Evolutionary conservation across 768 basidiomycete species (phyloP).

Genomic region (Phylloporus arenicola): DNA sequence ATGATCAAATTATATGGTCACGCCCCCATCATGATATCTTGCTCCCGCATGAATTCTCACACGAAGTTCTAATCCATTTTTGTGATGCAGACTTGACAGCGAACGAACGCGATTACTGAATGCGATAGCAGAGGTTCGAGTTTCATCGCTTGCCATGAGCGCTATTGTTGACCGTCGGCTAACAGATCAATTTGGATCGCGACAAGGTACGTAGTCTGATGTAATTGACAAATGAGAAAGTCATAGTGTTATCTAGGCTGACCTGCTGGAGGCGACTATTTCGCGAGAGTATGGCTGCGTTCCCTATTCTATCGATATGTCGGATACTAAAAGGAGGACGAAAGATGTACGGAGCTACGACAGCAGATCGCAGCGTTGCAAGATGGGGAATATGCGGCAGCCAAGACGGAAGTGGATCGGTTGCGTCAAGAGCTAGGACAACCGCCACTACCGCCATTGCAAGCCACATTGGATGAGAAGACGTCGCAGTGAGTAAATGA

Average conservation of each 20-base stretch:
- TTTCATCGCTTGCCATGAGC: conserved; percentile 3
- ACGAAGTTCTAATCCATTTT: conserved; percentile 13
- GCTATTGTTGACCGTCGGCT: conserved; percentile 10
- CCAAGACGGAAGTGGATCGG: conserved; percentile 73
- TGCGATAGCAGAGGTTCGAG: conserved; percentile 61
- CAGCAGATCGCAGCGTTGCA: conserved; percentile 60
- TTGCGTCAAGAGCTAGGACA: conserved; percentile 75
- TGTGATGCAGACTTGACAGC: conserved; percentile 56
- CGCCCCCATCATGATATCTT: background rate
- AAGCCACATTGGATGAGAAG: conserved; percentile 70
- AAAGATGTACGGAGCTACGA: conserved; percentile 62
- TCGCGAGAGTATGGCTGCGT: conserved; percentile 54
- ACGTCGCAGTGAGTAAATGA: conserved; percentile 40
- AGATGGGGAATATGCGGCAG: conserved; percentile 69
- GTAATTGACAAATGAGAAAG: conserved; percentile 1
- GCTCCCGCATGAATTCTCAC: background rate
- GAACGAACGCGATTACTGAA: conserved; percentile 66
- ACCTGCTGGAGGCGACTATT: conserved; percentile 61
- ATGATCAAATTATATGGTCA: background rate
- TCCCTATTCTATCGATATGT: conserved; percentile 1
- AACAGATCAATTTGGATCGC: conserved; percentile 73
- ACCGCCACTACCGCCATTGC: conserved; percentile 63
- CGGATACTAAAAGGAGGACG: conserved; percentile 7
- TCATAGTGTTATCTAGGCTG: conserved; percentile 40
- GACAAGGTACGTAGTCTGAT: conserved; percentile 47